Base-by-base conservation (phyloP, 257 asterid species). In the Solanum peruvianum region DNA sequence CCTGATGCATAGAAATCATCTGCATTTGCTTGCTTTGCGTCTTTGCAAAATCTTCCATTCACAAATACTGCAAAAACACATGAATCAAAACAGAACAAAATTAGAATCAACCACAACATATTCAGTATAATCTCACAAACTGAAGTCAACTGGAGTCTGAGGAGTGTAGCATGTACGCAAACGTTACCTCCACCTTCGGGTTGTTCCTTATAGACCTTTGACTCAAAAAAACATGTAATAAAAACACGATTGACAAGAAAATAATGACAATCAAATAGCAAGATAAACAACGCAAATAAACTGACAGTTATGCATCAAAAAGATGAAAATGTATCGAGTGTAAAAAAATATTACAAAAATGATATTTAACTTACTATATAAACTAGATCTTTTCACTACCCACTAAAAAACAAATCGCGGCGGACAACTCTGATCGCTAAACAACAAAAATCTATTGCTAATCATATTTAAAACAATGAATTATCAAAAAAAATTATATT, bases 21-120 rank as follows among this genome's bases (percentile, higher is more conserved):
- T 39, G 87, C 81, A 15, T 0, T 66, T 20, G 78, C 87, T 64
- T n/a, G 29, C 31, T 85, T 67, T 85, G 87, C 11, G 31, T 85
- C 78, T 70, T 85, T 85, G 66, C 87, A 85, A 12, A 27, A 29
- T 31, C 9, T 85, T 5, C 87, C 87, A 85, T 85, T 85, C 66
- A 67, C 45, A 66, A 85, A 67, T 11, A 85, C 87, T 85, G 87
- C 87, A 20, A 20, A 56, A 20, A 56, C 62, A 41, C 67, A 12
- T 25, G 14, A 80, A 27, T 9, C 27, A 15, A 15, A 47, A 49
- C 62, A 29, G 1, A 49, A 49, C 29, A 49, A 80, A 5, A 29
- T 81, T 47, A 47, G 29, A 6, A 80, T 1, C 6, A 37, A 37
- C 39, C 7, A 37, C 39, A 37, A 58, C 27, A 31, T 31, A 69